Evolutionary conservation across 768 basidiomycete species (phyloP).

Genomic region (Lactarius trivialis): DNA sequence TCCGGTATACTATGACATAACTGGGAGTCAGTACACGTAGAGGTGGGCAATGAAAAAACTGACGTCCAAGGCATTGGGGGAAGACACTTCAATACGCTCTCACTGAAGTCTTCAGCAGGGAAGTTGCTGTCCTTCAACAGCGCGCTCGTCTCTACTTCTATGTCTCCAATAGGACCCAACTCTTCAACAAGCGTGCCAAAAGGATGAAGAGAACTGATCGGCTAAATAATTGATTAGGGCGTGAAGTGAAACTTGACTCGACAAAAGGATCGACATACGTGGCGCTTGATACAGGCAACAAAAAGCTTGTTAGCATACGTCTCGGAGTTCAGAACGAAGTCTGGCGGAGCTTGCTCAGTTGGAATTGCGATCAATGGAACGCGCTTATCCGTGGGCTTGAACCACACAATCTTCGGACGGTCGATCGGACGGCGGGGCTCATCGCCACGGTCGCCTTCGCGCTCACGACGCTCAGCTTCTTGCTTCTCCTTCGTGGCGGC

Average conservation of each 20-base stretch:
- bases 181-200: constrained; percentile 98
- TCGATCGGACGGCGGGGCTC: constrained; percentile 79
- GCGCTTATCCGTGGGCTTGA: constrained; percentile 98
- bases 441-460: constrained; percentile 87
- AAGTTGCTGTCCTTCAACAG: constrained; percentile 98
- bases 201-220: constrained; percentile 94
- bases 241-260: constrained; percentile 20
- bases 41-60: constrained; percentile 29
- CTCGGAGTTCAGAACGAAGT: constrained; percentile 94
- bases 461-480: constrained; percentile 93
- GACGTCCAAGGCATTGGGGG: constrained; percentile 94
- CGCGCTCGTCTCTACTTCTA: constrained; percentile 96
- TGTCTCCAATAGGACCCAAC: constrained; percentile 95
- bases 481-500: constrained; percentile 99
- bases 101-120: constrained; percentile 94
- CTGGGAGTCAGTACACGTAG: constrained; percentile 19
- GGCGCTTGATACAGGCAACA: constrained; percentile 97
- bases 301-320: constrained; percentile 86
- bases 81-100: constrained; percentile 90
- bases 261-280: constrained; percentile 48
- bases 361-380: constrained; percentile 98
- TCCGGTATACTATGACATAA: constrained; percentile 64
- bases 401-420: constrained; percentile 99
- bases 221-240: constrained; percentile 39
- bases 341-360: constrained; percentile 93